Evolutionary conservation across 192 early-diverging fungal species (phyloP).

Genomic region (Linnemannia schmuckeri): DNA sequence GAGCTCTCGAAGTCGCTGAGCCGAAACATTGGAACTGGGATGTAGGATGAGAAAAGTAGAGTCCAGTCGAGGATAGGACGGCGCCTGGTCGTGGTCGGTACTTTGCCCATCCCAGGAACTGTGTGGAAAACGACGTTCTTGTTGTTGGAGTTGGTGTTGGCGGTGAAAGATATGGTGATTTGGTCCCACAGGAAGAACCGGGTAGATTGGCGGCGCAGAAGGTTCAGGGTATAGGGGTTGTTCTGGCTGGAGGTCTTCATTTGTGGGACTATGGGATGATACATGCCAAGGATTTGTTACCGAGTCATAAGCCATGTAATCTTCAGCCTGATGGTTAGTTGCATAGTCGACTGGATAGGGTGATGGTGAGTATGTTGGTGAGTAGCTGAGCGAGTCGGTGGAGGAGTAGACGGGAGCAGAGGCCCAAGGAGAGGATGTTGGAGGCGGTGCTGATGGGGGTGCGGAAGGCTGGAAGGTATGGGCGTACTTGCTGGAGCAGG

Average conservation of each 20-base stretch:
- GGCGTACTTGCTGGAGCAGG: not conserved
- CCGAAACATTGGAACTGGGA: not conserved
- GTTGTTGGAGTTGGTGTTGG: not conserved
- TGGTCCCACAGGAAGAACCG: not conserved
- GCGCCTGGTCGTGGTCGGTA: not conserved
- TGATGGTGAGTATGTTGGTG: not conserved
- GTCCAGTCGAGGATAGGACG: conserved; percentile 2
- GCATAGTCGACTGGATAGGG: not conserved
- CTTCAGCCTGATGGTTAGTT: not conserved
- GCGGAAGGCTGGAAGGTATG: conserved; percentile 30
- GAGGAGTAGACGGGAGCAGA: not conserved
- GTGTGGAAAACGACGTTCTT: not conserved
- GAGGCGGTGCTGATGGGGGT: conserved; percentile 7
- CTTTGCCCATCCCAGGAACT: not conserved
- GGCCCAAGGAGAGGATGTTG: not conserved
- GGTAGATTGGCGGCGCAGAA: conserved; percentile 18
- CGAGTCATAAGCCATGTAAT: conserved; percentile 13
- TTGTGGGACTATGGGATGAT: conserved; percentile 3
- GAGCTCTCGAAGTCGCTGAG: conserved; percentile 15
- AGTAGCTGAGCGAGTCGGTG: not conserved
- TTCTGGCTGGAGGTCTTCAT: conserved; percentile 17
- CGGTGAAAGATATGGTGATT: not conserved
- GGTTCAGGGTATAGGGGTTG: conserved; percentile 8
- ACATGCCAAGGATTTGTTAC: conserved; percentile 19
- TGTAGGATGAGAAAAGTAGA: not conserved